Evolutionary conservation across 192 early-diverging fungal species (phyloP).

Genomic region (Backusella westeae): DNA sequence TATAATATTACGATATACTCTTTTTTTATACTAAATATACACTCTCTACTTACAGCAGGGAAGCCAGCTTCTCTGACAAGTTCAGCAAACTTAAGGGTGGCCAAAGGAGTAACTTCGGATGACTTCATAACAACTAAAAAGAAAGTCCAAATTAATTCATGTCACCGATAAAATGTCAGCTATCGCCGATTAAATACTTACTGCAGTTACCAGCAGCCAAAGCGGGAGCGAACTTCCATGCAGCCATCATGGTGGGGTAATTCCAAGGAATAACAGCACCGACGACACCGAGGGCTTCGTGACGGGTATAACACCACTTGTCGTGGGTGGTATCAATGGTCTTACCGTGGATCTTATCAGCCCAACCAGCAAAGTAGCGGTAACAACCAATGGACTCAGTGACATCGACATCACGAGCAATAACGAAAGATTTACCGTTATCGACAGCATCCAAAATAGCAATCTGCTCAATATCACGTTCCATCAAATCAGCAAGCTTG

Average conservation of each 20-base stretch:
- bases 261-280: constrained; percentile 79
- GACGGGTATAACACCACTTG: constrained; percentile 51
- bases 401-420: constrained; percentile 66
- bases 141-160: not conserved
- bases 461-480: constrained; percentile 47
- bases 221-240: constrained; percentile 82
- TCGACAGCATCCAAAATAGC: constrained; percentile 68
- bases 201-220: constrained; percentile 69
- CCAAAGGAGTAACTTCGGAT: constrained; percentile 63
- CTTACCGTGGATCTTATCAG: constrained; percentile 62
- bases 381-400: constrained; percentile 63
- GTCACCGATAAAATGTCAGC: not conserved
- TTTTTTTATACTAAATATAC: too few relatives aligned
- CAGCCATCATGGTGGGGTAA: constrained; percentile 61
- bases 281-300: constrained; percentile 70
- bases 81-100: constrained; percentile 60
- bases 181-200: constrained; percentile 20
- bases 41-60: constrained; percentile 45
- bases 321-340: constrained; percentile 46
- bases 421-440: constrained; percentile 72
- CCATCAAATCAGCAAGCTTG: constrained; percentile 58
- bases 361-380: constrained; percentile 76
- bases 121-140: constrained; percentile 73
- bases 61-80: constrained; percentile 71
- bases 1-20: not conserved